Percentiles rank a stretch among this genome's conserved stretches.
phyloP scores from a whole-genome alignment of 2,329 filamentous ascomycete genomes.

The Trichoderma simmonsii region DNA sequence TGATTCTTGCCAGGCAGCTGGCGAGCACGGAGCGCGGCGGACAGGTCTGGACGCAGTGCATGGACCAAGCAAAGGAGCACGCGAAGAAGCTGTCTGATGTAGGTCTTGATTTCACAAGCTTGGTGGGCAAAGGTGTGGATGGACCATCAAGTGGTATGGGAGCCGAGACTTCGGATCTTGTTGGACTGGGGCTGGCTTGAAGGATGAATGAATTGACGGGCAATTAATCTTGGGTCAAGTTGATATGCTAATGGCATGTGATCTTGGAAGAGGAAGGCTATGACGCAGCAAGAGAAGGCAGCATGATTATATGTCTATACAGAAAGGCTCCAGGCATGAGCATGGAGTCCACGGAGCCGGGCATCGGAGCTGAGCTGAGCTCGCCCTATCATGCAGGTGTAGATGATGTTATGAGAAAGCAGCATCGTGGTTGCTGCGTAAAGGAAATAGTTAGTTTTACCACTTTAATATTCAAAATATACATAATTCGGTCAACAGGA shows the following conservation, averaged over 20 bases:
- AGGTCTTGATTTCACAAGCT: conserved; percentile 80
- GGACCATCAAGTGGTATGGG: conserved; percentile 25
- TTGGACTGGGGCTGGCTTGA: conserved; percentile 32
- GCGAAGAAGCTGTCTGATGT: conserved; percentile 78
- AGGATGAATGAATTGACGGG: background rate
- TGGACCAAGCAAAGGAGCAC: conserved; percentile 77
- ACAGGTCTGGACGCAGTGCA: conserved; percentile 75
- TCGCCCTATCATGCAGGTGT: background rate
- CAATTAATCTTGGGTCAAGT: background rate
- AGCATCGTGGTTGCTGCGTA: background rate
- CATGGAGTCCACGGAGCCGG: background rate
- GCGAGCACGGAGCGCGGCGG: conserved; percentile 79
- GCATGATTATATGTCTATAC: background rate
- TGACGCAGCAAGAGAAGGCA: background rate
- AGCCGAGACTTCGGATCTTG: conserved; percentile 17
- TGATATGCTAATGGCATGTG: background rate
- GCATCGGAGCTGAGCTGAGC: background rate
- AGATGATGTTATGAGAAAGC: background rate
- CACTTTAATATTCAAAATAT: background rate
- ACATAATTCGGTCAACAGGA: background rate
- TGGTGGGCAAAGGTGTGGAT: conserved; percentile 63
- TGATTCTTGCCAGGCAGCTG: conserved; percentile 75
- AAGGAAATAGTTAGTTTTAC: background rate
- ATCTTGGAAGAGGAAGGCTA: background rate
- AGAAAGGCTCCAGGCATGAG: background rate